These are phyloP conservation scores for Phytophthora podocarpi DNA, from an alignment of 352 stramenopile species.

Conservation along the genomic window DNA sequence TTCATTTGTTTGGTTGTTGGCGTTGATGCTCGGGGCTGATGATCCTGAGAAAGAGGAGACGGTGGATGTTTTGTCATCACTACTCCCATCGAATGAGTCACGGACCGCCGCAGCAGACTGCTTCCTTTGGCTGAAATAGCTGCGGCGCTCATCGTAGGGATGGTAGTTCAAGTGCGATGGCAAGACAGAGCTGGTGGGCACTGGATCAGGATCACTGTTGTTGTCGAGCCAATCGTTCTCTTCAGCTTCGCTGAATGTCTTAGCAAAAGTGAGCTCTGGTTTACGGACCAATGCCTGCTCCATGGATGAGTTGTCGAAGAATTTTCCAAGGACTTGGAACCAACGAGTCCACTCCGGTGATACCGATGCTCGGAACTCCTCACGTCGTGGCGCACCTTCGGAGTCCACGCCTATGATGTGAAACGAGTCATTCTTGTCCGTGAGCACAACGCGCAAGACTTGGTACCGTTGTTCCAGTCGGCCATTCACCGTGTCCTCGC, in stretches of 20 bases:
- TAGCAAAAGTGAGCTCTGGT: conserved; percentile 40
- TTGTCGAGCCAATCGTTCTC: conserved; percentile 6
- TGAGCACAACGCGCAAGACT: conserved; percentile 50
- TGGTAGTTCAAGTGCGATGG: conserved; percentile 1
- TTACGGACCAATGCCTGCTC: conserved; percentile 42
- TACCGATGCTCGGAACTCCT: conserved; percentile 50
- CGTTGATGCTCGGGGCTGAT: conserved; percentile 3
- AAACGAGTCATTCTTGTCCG: conserved; percentile 57
- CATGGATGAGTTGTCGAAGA: conserved; percentile 49
- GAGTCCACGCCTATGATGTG: conserved; percentile 53
- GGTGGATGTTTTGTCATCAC: conserved; percentile 16
- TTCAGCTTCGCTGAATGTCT: conserved; percentile 4
- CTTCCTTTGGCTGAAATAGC: conserved; percentile 29
- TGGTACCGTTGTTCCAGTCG: conserved; percentile 51
- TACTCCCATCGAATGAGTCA: conserved; percentile 13
- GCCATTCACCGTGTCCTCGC: conserved; percentile 62
- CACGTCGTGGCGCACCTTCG: conserved; percentile 47
- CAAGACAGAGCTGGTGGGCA: neutral
- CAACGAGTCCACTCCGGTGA: conserved; percentile 47
- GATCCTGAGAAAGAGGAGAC: conserved; percentile 13
- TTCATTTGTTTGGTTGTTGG: conserved; percentile 1
- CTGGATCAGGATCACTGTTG: neutral
- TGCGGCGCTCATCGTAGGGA: conserved; percentile 22
- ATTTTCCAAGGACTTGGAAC: conserved; percentile 53
- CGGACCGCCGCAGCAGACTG: conserved; percentile 10